Percentiles rank a stretch among this genome's conserved stretches.
phyloP scores from a whole-genome alignment of 768 basidiomycete genomes.

The Leccinellum rugosiceps region DNA sequence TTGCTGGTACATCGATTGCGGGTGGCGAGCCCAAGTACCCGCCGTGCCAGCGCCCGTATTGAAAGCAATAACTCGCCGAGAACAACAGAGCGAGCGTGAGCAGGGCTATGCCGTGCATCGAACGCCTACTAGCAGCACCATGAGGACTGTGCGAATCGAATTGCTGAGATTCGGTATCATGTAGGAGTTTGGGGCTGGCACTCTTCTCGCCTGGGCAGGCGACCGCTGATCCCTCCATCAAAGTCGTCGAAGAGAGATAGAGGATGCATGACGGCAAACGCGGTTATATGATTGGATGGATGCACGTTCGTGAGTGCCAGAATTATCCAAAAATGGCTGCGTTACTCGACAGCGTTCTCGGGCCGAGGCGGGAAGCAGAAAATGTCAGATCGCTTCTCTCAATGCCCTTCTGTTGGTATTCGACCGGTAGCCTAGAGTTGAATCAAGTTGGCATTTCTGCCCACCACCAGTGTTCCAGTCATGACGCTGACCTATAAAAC shows the following conservation, averaged over 20 bases:
- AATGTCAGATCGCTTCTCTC: no score
- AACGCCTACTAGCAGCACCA: neutral
- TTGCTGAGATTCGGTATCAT: neutral
- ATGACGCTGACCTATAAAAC: neutral
- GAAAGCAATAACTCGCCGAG: constrained; percentile 10
- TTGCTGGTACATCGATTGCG: neutral
- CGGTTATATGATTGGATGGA: constrained; percentile 8
- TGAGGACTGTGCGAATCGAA: neutral
- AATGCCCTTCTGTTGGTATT: neutral
- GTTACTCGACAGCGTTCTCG: no score
- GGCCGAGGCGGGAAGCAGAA: no score
- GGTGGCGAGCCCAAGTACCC: neutral
- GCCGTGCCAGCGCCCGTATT: constrained; percentile 5
- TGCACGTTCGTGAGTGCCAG: constrained; percentile 24
- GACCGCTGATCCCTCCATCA: neutral
- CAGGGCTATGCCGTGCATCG: constrained; percentile 1
- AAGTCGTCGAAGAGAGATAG: constrained; percentile 6
- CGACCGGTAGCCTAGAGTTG: neutral
- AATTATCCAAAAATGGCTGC: constrained; percentile 8
- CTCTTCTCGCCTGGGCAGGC: constrained; percentile 1
- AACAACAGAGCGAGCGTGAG: constrained; percentile 17
- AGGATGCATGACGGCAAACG: neutral
- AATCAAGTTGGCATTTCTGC: neutral
- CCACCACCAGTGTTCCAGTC: neutral
- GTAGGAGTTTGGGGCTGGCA: neutral